Base-by-base conservation (phyloP, 306 rosid species). In the Psophocarpus tetragonolobus region DNA sequence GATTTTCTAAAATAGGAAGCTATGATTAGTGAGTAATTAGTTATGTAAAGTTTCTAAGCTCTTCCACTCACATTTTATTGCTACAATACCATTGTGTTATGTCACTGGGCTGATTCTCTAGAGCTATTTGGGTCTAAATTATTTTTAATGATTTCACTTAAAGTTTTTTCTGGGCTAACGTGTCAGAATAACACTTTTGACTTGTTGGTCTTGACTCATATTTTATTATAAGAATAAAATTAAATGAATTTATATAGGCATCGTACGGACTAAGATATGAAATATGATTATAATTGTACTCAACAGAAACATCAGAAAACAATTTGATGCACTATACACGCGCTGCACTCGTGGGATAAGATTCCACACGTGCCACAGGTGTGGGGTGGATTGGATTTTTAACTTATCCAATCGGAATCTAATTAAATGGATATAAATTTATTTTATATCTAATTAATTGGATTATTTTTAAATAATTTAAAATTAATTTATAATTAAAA, bases 251-350 rank as follows among this genome's bases (percentile, higher is more conserved):
- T 64, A 26, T 44, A 47, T 20, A 21, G 32, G 58, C 68, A 73
- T 79, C 67, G 1, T 44, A 47, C 62, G 83, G 83, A 35, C 26
- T 57, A 48, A 35, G 35, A 61, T 45, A 15, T 15, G 51, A n/a
- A n/a, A n/a, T n/a, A n/a, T n/a, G n/a, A n/a, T n/a, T n/a, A n/a
- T n/a, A n/a, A n/a, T n/a, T n/a, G n/a, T n/a, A n/a, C n/a, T n/a
- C n/a, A n/a, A n/a, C n/a, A n/a, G n/a, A n/a, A n/a, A n/a, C n/a
- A n/a, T n/a, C n/a, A n/a, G n/a, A n/a, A n/a, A n/a, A n/a, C n/a
- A n/a, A n/a, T n/a, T n/a, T n/a, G n/a, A n/a, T n/a, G n/a, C n/a
- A n/a, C n/a, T n/a, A n/a, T n/a, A n/a, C n/a, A n/a, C n/a, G n/a
- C n/a, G n/a, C n/a, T n/a, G n/a, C n/a, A n/a, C n/a, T n/a, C n/a